Base-by-base conservation (phyloP, 176 grass and related monocot species). In the Poa pratensis region DNA sequence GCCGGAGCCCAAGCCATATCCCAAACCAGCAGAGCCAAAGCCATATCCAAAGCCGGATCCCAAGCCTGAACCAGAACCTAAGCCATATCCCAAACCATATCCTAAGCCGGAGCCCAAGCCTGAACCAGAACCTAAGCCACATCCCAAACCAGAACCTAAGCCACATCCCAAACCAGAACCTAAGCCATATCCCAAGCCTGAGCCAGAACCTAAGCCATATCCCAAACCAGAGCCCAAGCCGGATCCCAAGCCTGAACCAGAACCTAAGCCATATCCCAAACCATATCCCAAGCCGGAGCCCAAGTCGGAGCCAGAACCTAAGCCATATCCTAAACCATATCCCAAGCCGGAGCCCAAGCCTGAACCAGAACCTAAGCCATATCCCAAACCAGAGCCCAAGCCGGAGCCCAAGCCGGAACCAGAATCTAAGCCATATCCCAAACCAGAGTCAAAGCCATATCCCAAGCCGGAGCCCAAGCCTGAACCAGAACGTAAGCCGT, bases 231-330 rank as follows among this genome's bases (percentile, higher is more conserved):
- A 34, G 1, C 77, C 77, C 0, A 2, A 42, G 1, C 78, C 77
- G 0, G 18, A 19, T 1, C 77, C 77, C 0, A 9, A 80, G 1
- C 78, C 78, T 0, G 4, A 67, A 0, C 79, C 79, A 0, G 3
- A 48, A 0, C 59, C 78, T 0, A 1, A 80, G 0, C 40, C 40
- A 42, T 42, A 9, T 7, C 54, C 77, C 0, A 0, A 65, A 1
- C 53, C 77, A 0, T 0, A 46, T 0, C 77, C 77, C 0, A 0
- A 2, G 3, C 57, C 55, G 0, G 3, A 65, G 4, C 55, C 78
- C 0, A 20, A 13, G 11, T 9, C 67, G 9, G 35, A 42, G 2
- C 64, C 64, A 3, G 9, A 46, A 0, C 46, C 65, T 0, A 39
- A 55, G 54, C 19, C 32, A 7, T 9, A 69, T 1, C 45, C 69